Conservation (phyloP, 768 basidiomycete genomes). For the Suillus americanus region DNA sequence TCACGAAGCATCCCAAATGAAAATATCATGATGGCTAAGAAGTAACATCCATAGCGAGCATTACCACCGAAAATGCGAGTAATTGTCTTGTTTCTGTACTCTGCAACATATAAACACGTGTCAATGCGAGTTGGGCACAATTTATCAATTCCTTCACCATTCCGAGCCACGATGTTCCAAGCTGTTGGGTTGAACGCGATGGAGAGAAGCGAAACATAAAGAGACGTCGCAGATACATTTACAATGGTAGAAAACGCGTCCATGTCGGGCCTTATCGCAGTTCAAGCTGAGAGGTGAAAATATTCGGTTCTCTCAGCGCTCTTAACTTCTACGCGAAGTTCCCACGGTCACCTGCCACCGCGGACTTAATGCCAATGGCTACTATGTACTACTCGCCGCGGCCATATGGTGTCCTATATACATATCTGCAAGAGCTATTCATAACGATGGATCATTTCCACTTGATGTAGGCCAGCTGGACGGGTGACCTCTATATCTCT, state of each 20-base stretch:
- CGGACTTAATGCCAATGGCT: not conserved
- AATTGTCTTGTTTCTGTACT: conserved; percentile 84
- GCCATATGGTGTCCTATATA: too few species aligned
- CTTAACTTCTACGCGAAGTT: not conserved
- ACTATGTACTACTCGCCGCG: too few species aligned
- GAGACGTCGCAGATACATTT: conserved; percentile 62
- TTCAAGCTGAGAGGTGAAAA: not conserved
- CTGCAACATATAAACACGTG: conserved; percentile 31
- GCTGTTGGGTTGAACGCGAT: conserved; percentile 91
- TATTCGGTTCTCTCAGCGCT: not conserved
- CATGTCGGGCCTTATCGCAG: conserved; percentile 13
- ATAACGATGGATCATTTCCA: not conserved
- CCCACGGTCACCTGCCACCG: not conserved
- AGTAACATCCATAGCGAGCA: conserved; percentile 77
- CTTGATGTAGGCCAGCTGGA: not conserved
- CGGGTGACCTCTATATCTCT: conserved; percentile 6
- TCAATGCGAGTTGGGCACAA: not conserved
- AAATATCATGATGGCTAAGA: conserved; percentile 84
- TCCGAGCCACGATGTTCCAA: conserved; percentile 94
- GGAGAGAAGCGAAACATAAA: conserved; percentile 63
- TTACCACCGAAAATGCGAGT: conserved; percentile 82
- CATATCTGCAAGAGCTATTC: not conserved
- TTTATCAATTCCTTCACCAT: conserved; percentile 54
- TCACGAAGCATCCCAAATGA: conserved; percentile 84
- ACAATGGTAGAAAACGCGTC: conserved; percentile 37